Evolutionary conservation across 1,284 basidiomycete genomes (phyloP), one percentile per base, ranked within the genome.

Genomic region (Caloboletus inedulis): DNA sequence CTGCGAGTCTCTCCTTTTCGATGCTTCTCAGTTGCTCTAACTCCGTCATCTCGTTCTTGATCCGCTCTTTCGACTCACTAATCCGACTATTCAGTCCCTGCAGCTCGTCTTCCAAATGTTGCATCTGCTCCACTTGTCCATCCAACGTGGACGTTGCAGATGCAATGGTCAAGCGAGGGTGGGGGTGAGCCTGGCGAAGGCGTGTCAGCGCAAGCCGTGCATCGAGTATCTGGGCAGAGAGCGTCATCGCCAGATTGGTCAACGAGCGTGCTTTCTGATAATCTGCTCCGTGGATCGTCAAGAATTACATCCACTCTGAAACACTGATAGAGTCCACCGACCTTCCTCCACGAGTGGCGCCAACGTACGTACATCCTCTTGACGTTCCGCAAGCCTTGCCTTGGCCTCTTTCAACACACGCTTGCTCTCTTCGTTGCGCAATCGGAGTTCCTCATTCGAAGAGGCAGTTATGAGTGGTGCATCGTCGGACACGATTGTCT

Each of bases 401-500:
- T 94, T 94, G 13, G 79, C 77, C 2, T 72, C 72, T 59, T 87
- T 88, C 37, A 93, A 66, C 13, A 66, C 73, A 25, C 74, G 78
- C 66, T 94, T 93, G 72, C 87, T 89, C 58, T 79, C 72, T 47
- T 81, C 79, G 62, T 91, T 93, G 49, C 71, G 71, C 7, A 72
- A 61, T 43, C 80, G 74, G 47, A 87, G 76, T 33, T 77, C 76
- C 54, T 87, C 82, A 60, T 91, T 92, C 58, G 88, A 85, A 23
- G 86, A 85, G 7, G 81, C 81, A 3, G 82, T 85, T 33, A 91
- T 82, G 46, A 83, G 78, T 4, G 85, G 85, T 0, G 89, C 87
- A 54, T 91, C 87, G 51, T 92, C 86, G 64, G 85, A 89, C 46
- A 92, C 87, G 59, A 94, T 91, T 0, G 82, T 84, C 64, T 86